phyloP scores from a whole-genome alignment of 2,329 filamentous ascomycete species.

The Pseudocercospora pini-densiflorae region DNA sequence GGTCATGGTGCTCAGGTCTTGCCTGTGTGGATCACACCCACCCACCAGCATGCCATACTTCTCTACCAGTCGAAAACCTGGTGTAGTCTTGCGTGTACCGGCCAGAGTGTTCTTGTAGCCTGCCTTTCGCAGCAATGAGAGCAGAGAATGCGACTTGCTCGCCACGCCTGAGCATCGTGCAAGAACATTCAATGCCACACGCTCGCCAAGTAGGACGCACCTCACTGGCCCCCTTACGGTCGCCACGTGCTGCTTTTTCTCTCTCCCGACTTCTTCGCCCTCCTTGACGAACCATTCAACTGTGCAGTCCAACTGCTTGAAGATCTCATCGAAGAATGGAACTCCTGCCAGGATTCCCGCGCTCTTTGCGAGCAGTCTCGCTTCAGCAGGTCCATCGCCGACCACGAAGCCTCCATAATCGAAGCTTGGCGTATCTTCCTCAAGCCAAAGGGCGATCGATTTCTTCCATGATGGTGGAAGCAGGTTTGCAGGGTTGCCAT shows the following conservation, averaged over 20 bases:
- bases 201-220: constrained; percentile 84
- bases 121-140: constrained; percentile 58
- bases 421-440: constrained; percentile 94
- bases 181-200: constrained; percentile 88
- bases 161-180: constrained; percentile 92
- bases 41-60: constrained; percentile 98
- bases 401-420: constrained; percentile 99
- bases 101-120: constrained; percentile 87
- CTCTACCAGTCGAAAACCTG: constrained; percentile 91
- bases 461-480: constrained; percentile 85
- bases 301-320: constrained; percentile 83
- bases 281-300: constrained; percentile 87
- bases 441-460: constrained; percentile 81
- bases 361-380: constrained; percentile 60
- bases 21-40: constrained; percentile 87
- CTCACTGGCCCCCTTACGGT: constrained; percentile 85
- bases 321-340: constrained; percentile 95
- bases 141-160: constrained; percentile 59
- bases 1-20: constrained; percentile 88
- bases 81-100: constrained; percentile 95
- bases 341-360: constrained; percentile 84
- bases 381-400: constrained; percentile 63
- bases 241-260: constrained; percentile 68
- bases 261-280: constrained; percentile 68
- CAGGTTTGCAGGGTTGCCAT: constrained; percentile 70